Percentiles rank a stretch among this genome's conserved stretches.
Conservation (phyloP, 371 early-diverging fungal genomes). For the Mucor irregularis region DNA sequence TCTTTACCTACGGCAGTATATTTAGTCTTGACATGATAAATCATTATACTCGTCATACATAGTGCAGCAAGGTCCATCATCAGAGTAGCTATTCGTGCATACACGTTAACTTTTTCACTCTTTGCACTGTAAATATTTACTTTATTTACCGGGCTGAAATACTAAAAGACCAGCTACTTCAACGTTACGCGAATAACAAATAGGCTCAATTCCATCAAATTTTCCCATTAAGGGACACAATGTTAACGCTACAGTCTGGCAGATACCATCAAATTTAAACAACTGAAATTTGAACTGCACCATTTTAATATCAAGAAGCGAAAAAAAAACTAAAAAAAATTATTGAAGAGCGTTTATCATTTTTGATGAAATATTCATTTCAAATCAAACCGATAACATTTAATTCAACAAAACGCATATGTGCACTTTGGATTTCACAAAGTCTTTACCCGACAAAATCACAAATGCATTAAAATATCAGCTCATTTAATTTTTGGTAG, state of each 20-base stretch:
- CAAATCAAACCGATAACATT: conserved; percentile 6
- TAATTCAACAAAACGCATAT: not conserved
- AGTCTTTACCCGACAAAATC: too few relatives aligned
- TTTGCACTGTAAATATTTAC: not conserved
- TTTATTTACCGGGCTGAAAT: conserved; percentile 82
- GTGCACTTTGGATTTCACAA: not conserved
- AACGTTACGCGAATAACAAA: conserved; percentile 91
- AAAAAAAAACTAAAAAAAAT: not conserved
- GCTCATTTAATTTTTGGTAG: not conserved
- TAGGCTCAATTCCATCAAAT: conserved; percentile 76
- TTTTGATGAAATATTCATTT: not conserved
- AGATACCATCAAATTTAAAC: conserved; percentile 80
- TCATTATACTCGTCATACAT: conserved; percentile 88
- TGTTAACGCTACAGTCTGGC: conserved; percentile 77
- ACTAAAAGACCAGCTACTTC: conserved; percentile 74
- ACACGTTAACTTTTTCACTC: not conserved
- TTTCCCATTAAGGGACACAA: conserved; percentile 87
- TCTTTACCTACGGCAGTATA: conserved; percentile 87
- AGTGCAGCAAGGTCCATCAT: conserved; percentile 80
- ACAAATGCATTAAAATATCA: not conserved
- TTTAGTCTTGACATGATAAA: conserved; percentile 86
- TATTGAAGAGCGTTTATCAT: not conserved
- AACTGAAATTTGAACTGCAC: conserved; percentile 39
- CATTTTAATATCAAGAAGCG: not conserved
- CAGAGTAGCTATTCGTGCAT: conserved; percentile 52